These are phyloP conservation scores for Leavenworthia alabamica DNA, from an alignment of 345 rosid genomes.

Conservation along the genomic window DNA sequence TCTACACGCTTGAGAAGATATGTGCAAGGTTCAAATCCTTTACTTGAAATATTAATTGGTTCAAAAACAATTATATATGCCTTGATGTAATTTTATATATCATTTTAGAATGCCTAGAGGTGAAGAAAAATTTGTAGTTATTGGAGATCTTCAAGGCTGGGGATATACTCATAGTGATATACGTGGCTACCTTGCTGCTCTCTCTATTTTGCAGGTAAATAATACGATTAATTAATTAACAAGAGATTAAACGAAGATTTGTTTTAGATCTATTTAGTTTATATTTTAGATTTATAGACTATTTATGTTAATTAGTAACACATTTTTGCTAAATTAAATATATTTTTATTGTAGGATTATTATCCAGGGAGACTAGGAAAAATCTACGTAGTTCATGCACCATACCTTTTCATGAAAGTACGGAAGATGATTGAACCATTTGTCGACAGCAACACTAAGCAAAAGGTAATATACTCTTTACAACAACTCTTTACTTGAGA, in stretches of 20 bases:
- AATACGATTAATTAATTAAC: not conserved
- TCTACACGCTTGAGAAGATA: conserved; percentile 59
- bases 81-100: not conserved
- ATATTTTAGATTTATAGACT: not conserved
- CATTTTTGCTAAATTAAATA: not conserved
- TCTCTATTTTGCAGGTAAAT: conserved; percentile 65
- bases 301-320: not conserved
- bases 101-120: conserved; percentile 64
- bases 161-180: conserved; percentile 71
- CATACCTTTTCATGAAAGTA: conserved; percentile 81
- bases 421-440: conserved; percentile 79
- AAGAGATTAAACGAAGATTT: too few relatives aligned
- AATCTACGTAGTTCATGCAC: conserved; percentile 56
- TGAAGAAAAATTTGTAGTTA: conserved; percentile 58
- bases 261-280: not conserved
- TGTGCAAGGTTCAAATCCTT: conserved; percentile 43
- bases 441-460: conserved; percentile 73
- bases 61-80: not conserved
- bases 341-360: conserved; percentile 55
- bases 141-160: conserved; percentile 87
- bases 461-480: conserved; percentile 43
- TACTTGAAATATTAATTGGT: not conserved
- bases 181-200: conserved; percentile 63
- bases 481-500: not conserved
- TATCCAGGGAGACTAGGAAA: conserved; percentile 85